phyloP scores from a whole-genome alignment of 805 yeast species.

The Debaryomyces tyrocola region DNA sequence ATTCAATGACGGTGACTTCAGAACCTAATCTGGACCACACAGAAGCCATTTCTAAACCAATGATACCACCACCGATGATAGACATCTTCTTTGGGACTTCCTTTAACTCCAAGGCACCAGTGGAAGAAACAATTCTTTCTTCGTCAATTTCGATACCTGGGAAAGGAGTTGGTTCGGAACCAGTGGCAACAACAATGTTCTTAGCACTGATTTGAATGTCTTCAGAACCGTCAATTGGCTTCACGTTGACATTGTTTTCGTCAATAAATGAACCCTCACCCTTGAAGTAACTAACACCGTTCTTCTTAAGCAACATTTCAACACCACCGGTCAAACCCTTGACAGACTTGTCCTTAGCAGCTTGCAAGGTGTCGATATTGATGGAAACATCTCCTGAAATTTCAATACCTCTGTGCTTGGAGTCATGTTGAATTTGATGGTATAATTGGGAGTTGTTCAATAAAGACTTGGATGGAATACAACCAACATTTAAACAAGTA shows the following conservation, averaged over 20 bases:
- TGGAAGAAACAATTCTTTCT: slow-evolving; percentile 93
- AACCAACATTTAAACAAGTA: slow-evolving; percentile 97
- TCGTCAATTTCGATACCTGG: slow-evolving; percentile 97
- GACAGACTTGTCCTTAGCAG: slow-evolving; percentile 90
- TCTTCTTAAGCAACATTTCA: slow-evolving; percentile 92
- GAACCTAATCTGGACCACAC: slow-evolving; percentile 95
- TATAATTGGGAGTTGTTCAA: slow-evolving; percentile 91
- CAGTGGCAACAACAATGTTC: slow-evolving; percentile 93
- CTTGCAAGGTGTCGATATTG: slow-evolving; percentile 78
- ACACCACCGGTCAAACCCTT: slow-evolving; percentile 89
- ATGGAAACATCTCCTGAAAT: slow-evolving; percentile 69
- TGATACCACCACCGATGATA: slow-evolving; percentile 98
- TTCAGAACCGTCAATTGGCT: slow-evolving; percentile 80
- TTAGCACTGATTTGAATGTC: slow-evolving; percentile 70
- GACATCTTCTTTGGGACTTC: slow-evolving; percentile 91
- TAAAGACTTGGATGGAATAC: slow-evolving; percentile 96
- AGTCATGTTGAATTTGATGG: slow-evolving; percentile 85
- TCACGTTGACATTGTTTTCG: slow-evolving; percentile 75
- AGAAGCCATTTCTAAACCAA: slow-evolving; percentile 99
- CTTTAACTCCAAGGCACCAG: slow-evolving; percentile 82
- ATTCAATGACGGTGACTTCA: slow-evolving; percentile 93
- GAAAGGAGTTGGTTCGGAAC: slow-evolving; percentile 98
- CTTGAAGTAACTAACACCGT: slow-evolving; percentile 91
- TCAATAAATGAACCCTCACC: slow-evolving; percentile 88
- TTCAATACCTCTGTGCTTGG: slow-evolving; percentile 87